phyloP scores from a whole-genome alignment of 2,329 filamentous ascomycete species.

The Fusarium brevicatenulatum region DNA sequence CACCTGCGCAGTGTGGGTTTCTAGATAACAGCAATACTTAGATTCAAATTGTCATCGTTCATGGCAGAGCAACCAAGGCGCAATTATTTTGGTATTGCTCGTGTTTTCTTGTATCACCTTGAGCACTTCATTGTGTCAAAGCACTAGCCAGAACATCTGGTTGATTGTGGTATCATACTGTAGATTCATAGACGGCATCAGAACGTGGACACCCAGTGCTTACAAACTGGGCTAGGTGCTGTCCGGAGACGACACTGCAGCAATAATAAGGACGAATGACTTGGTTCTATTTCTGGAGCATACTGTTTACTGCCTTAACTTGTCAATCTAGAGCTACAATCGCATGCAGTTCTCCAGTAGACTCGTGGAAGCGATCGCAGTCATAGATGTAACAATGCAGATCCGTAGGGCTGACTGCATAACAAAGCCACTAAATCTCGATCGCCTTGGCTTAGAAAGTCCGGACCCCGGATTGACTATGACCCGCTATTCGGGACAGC shows the following conservation, averaged over 20 bases:
- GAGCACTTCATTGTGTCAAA: neutral
- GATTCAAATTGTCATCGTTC: neutral
- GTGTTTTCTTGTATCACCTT: neutral
- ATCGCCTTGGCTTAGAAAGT: fast-evolving
- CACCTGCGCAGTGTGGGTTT: fast-evolving
- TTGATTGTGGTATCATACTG: neutral
- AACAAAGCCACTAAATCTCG: neutral
- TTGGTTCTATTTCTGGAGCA: fast-evolving
- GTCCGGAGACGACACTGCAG: neutral
- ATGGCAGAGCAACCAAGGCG: fast-evolving
- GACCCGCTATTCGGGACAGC: no score
- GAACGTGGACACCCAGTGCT: neutral
- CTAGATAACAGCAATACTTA: fast-evolving
- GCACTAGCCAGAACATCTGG: neutral
- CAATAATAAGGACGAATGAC: no score
- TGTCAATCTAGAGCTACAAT: neutral
- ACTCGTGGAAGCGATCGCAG: neutral
- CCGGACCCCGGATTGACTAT: neutral
- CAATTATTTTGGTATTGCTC: fast-evolving
- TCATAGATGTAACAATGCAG: neutral
- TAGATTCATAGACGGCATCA: fast-evolving
- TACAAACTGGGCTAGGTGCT: fast-evolving
- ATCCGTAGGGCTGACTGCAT: neutral
- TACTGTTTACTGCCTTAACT: fast-evolving
- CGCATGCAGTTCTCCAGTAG: neutral